These are phyloP conservation scores for Teunomyces cretensis DNA, from an alignment of 805 yeast species.

Conservation along the genomic window DNA sequence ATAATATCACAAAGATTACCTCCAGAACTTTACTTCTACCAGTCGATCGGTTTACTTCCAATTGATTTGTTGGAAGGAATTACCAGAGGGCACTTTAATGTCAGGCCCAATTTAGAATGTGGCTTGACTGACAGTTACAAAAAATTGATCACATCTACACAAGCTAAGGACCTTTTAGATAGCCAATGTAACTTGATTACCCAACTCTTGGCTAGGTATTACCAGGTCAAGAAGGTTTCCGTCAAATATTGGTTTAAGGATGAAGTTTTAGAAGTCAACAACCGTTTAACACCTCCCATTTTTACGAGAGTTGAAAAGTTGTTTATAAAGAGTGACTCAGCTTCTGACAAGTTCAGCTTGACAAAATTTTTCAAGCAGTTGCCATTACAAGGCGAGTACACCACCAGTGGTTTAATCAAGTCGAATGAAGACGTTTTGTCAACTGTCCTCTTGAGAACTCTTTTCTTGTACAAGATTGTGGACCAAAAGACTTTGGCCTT, in stretches of 20 bases:
- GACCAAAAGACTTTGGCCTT: constrained; percentile 41
- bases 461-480: constrained; percentile 52
- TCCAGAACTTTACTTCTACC: constrained; percentile 79
- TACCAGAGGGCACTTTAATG: constrained; percentile 58
- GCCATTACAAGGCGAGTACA: constrained; percentile 24
- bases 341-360: constrained; percentile 24
- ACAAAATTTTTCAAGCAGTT: constrained; percentile 20
- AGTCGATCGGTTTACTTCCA: constrained; percentile 71
- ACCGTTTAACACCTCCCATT: constrained; percentile 54
- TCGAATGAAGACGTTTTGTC: constrained; percentile 54
- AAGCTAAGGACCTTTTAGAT: constrained; percentile 53
- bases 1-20: constrained; percentile 83
- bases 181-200: constrained; percentile 67
- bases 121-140: constrained; percentile 58
- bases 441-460: constrained; percentile 53
- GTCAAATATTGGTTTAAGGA: constrained; percentile 57
- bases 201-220: constrained; percentile 76
- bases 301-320: constrained; percentile 36
- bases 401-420: constrained; percentile 28
- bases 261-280: constrained; percentile 43
- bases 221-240: constrained; percentile 68
- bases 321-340: constrained; percentile 12
- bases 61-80: constrained; percentile 65
- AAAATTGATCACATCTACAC: constrained; percentile 46
- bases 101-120: constrained; percentile 68